Evolutionary conservation across 768 basidiomycete species (phyloP).

Genomic region (Termitomyces sp.): DNA sequence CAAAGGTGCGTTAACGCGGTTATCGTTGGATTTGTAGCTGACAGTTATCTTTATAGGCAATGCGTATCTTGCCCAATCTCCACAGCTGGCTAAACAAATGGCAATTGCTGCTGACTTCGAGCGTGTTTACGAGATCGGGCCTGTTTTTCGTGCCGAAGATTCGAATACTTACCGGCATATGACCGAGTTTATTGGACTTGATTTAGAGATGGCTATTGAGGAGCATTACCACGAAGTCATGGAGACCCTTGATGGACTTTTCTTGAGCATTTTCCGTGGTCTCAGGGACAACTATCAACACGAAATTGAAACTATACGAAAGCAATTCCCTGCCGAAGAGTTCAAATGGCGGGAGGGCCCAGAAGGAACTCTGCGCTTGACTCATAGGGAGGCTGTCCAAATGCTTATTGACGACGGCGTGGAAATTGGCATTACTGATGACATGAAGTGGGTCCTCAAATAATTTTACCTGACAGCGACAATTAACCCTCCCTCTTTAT

Average conservation of each 20-base stretch:
- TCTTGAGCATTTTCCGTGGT: constrained; percentile 82
- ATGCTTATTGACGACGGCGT: constrained; percentile 86
- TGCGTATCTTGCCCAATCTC: constrained; percentile 94
- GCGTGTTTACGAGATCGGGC: constrained; percentile 94
- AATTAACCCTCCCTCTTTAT: constrained; percentile 5
- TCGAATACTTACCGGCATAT: constrained; percentile 97
- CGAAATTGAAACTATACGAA: constrained; percentile 77
- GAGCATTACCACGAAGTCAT: constrained; percentile 99
- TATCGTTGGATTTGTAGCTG: neutral
- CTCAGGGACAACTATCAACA: constrained; percentile 69
- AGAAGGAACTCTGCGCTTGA: constrained; percentile 80
- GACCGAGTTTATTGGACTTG: constrained; percentile 97
- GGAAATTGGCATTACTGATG: constrained; percentile 70
- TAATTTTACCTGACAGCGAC: constrained; percentile 5
- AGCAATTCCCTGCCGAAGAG: constrained; percentile 92
- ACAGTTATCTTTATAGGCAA: constrained; percentile 41
- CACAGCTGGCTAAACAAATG: constrained; percentile 99
- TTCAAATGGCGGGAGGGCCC: constrained; percentile 93
- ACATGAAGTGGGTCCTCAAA: constrained; percentile 65
- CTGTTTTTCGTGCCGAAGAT: constrained; percentile 96
- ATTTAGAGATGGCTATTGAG: constrained; percentile 98
- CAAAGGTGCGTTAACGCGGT: constrained; percentile 53
- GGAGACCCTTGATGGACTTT: constrained; percentile 83
- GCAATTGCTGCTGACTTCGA: constrained; percentile 98
- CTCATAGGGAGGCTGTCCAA: constrained; percentile 84